Evolutionary conservation across 768 basidiomycete species (phyloP).

Genomic region (Lentinula aciculospora): DNA sequence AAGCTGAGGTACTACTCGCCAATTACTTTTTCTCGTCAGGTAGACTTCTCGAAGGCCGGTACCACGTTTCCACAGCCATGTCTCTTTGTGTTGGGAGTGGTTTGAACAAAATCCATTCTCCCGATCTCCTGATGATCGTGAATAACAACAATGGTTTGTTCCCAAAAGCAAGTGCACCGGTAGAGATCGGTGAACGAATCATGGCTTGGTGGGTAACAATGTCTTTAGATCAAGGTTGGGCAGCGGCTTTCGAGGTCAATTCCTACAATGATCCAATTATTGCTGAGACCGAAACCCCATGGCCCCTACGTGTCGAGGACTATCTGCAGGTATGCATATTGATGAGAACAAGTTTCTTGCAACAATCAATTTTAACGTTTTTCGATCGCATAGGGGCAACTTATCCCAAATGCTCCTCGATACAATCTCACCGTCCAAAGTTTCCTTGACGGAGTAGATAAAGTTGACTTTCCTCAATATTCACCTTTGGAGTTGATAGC

Average conservation of each 20-base stretch:
- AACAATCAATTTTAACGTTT: slow-evolving; percentile 3
- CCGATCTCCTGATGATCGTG: slow-evolving; percentile 12
- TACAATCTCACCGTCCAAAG: neutral
- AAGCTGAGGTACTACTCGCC: slow-evolving; percentile 50
- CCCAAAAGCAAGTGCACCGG: slow-evolving; percentile 17
- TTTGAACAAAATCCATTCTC: slow-evolving; percentile 30
- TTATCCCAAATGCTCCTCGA: neutral
- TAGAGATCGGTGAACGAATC: slow-evolving; percentile 33
- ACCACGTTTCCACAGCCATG: slow-evolving; percentile 33
- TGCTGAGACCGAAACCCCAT: slow-evolving; percentile 25
- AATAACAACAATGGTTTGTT: slow-evolving; percentile 26
- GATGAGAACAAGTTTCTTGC: slow-evolving; percentile 4
- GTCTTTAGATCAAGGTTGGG: slow-evolving; percentile 32
- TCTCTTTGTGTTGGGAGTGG: slow-evolving; percentile 28
- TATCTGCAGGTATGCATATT: slow-evolving; percentile 23
- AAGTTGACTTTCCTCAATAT: neutral
- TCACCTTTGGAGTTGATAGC: slow-evolving; percentile 15
- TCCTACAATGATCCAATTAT: slow-evolving; percentile 4
- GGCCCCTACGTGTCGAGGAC: slow-evolving; percentile 31
- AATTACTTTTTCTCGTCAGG: slow-evolving; percentile 50
- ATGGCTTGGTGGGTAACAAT: slow-evolving; percentile 31
- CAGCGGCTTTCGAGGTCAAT: slow-evolving; percentile 21
- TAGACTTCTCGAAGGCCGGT: slow-evolving; percentile 38
- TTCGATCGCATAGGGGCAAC: neutral
- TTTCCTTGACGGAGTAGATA: neutral